Percentiles rank a stretch among this genome's conserved stretches.
phyloP scores from a whole-genome alignment of 768 basidiomycete species.

The Russula ochroleuca region DNA sequence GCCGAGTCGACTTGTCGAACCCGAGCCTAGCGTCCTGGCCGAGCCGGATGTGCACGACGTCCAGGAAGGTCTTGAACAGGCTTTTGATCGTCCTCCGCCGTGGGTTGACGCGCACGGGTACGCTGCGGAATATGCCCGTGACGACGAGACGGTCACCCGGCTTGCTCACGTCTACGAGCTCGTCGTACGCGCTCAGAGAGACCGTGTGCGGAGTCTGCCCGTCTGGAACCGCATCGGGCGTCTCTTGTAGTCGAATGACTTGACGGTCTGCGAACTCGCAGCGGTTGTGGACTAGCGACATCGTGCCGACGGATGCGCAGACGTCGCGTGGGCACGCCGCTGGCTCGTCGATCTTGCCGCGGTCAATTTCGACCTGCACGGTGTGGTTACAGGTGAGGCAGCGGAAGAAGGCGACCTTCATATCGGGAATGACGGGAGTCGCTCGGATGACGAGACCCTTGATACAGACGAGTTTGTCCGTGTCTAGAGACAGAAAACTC shows the following conservation, averaged over 20 bases:
- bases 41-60: constrained; percentile 87
- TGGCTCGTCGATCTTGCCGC: constrained; percentile 96
- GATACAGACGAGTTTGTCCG: constrained; percentile 94
- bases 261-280: constrained; percentile 96
- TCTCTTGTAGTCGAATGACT: constrained; percentile 93
- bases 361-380: constrained; percentile 94
- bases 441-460: constrained; percentile 97
- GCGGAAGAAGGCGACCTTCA: constrained; percentile 98
- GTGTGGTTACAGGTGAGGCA: constrained; percentile 95
- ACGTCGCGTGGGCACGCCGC: constrained; percentile 88
- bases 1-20: constrained; percentile 74
- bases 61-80: constrained; percentile 95
- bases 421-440: constrained; percentile 97
- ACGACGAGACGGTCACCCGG: constrained; percentile 91
- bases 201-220: constrained; percentile 99
- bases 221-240: constrained; percentile 95
- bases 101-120: constrained; percentile 93
- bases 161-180: constrained; percentile 93
- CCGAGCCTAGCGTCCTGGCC: constrained; percentile 62
- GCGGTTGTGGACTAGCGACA: constrained; percentile 95
- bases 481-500: constrained; percentile 52
- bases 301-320: constrained; percentile 81
- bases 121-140: constrained; percentile 91
- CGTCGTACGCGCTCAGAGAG: constrained; percentile 95
- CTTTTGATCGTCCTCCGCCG: constrained; percentile 88